Percentiles rank a stretch among this genome's conserved stretches.
Evolutionary conservation across 805 yeast species (phyloP).

Genomic region (Spathaspora arborariae): DNA sequence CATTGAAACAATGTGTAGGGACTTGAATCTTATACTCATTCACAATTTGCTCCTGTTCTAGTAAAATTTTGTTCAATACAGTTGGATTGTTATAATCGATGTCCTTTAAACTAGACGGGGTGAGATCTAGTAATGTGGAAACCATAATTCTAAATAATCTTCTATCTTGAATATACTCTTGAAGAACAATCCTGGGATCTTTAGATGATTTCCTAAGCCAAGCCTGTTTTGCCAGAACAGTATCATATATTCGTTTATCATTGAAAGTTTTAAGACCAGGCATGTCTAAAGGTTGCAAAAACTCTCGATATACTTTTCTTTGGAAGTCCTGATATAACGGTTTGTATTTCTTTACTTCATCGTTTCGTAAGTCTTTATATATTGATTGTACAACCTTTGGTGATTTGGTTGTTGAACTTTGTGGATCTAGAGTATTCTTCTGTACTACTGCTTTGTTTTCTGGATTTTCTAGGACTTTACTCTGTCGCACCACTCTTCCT

Average conservation of each 20-base stretch:
- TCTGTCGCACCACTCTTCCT: constrained; percentile 27
- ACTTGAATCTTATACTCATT: constrained; percentile 11
- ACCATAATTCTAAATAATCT: constrained; percentile 30
- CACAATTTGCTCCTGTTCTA: constrained; percentile 17
- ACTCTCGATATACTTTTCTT: constrained; percentile 24
- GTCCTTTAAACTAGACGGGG: constrained; percentile 27
- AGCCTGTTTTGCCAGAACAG: constrained; percentile 19
- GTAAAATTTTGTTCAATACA: constrained; percentile 13
- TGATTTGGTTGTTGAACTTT: neutral
- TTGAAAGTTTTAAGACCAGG: constrained; percentile 29
- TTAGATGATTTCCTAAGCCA: constrained; percentile 19
- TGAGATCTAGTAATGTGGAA: constrained; percentile 24
- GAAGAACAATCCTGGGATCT: constrained; percentile 18
- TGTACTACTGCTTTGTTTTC: neutral
- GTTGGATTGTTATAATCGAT: constrained; percentile 11
- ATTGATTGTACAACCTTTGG: neutral
- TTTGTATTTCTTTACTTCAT: neutral
- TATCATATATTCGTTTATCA: constrained; percentile 22
- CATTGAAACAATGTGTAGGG: constrained; percentile 18
- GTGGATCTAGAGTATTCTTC: neutral
- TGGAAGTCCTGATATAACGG: constrained; percentile 14
- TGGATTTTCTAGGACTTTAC: constrained; percentile 14
- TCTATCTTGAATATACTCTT: constrained; percentile 25
- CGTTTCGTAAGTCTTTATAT: constrained; percentile 4
- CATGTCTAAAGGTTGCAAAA: constrained; percentile 31